Evolutionary conservation across 2,329 filamentous ascomycete species (phyloP).

Genomic region (Grosmannia penicillata): DNA sequence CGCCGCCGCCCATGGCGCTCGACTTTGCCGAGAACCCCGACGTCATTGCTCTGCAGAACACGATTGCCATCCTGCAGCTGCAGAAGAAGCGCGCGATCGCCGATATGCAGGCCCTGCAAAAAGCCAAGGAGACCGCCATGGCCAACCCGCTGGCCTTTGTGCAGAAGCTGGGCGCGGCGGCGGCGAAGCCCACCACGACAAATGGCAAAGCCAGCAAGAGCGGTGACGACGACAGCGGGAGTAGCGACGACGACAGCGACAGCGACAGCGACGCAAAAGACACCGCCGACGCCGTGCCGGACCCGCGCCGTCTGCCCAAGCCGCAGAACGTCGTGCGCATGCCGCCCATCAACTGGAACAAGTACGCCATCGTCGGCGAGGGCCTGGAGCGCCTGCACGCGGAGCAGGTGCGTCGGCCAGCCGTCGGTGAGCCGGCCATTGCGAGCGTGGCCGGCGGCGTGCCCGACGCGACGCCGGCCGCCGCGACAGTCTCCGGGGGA

Average conservation of each 20-base stretch:
- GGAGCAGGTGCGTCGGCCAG: slow-evolving; percentile 57
- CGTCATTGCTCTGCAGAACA: slow-evolving; percentile 71
- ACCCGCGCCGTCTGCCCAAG: slow-evolving; percentile 41
- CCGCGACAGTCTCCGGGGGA: slow-evolving; percentile 6
- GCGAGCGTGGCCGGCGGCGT: slow-evolving; percentile 3
- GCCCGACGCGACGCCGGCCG: too few species aligned
- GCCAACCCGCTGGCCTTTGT: slow-evolving; percentile 59
- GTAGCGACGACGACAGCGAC: slow-evolving; percentile 16
- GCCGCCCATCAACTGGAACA: slow-evolving; percentile 86
- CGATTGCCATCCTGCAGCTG: slow-evolving; percentile 74
- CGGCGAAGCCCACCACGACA: slow-evolving; percentile 3
- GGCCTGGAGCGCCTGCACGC: slow-evolving; percentile 72
- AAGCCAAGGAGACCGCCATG: slow-evolving; percentile 56
- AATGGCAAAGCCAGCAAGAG: not conserved
- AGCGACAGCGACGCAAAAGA: slow-evolving; percentile 14
- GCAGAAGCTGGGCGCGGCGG: slow-evolving; percentile 36
- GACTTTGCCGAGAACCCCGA: slow-evolving; percentile 60
- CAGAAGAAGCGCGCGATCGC: slow-evolving; percentile 64
- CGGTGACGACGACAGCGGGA: slow-evolving; percentile 14
- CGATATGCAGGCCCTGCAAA: slow-evolving; percentile 58
- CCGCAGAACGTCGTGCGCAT: slow-evolving; percentile 73
- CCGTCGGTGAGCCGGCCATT: slow-evolving; percentile 34
- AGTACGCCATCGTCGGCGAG: slow-evolving; percentile 81
- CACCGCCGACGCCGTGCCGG: not conserved
- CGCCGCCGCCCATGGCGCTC: slow-evolving; percentile 36